Conservation (phyloP, 2,329 filamentous ascomycete genomes). For the Sporothrix phasma region DNA sequence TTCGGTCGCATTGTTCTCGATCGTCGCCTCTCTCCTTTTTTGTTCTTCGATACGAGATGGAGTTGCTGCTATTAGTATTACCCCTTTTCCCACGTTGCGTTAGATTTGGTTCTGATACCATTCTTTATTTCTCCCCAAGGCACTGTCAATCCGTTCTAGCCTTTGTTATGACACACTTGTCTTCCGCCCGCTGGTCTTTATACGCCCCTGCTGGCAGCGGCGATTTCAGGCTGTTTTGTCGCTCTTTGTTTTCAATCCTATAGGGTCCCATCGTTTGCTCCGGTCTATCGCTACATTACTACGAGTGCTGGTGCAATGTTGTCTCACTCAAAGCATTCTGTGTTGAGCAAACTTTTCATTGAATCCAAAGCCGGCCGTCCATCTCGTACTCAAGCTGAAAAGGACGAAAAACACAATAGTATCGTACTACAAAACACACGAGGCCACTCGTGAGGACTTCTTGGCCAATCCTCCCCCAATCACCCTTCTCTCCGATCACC, state of each 20-base stretch:
- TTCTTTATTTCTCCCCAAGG: neutral
- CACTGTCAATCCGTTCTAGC: neutral
- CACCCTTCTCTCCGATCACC: conserved; percentile 25
- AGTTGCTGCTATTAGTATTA: conserved; percentile 4
- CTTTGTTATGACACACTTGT: neutral
- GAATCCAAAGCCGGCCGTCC: neutral
- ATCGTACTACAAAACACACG: neutral
- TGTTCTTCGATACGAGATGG: conserved; percentile 6
- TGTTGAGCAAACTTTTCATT: neutral
- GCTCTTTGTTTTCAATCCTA: neutral
- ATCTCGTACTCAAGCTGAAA: neutral
- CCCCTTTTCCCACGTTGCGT: neutral
- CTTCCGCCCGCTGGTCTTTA: neutral
- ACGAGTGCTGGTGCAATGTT: neutral
- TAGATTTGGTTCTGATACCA: neutral
- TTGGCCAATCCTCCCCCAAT: neutral
- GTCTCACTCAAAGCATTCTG: neutral
- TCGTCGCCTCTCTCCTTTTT: neutral
- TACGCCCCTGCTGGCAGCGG: neutral
- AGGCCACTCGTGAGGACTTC: too few relatives aligned
- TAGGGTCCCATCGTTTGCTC: neutral
- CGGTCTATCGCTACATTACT: neutral
- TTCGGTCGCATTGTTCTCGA: neutral
- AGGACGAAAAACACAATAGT: neutral
- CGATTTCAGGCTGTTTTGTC: neutral